Evolutionary conservation across 805 yeast species (phyloP).

Genomic region (Groenewaldozyma salmanticensis): DNA sequence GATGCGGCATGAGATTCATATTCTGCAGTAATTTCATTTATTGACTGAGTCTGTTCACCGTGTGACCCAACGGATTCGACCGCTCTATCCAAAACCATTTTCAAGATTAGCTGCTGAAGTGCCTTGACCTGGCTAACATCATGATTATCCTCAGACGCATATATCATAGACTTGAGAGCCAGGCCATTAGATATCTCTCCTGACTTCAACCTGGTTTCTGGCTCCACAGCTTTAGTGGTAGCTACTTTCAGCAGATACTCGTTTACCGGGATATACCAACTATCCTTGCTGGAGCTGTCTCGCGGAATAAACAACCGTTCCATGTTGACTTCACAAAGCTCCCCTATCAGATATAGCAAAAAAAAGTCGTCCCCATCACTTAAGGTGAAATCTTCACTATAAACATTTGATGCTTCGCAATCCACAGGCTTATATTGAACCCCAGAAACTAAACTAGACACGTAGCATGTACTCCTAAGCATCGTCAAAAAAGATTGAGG

Average conservation of each 20-base stretch:
- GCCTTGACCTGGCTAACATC: background rate
- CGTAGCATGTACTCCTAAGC: constrained; percentile 27
- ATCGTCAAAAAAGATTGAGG: constrained; percentile 41
- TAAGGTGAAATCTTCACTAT: background rate
- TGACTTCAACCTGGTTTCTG: constrained; percentile 39
- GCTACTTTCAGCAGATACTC: constrained; percentile 38
- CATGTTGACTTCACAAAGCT: constrained; percentile 43
- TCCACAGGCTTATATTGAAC: constrained; percentile 1
- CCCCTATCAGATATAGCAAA: constrained; percentile 44
- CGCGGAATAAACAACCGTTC: constrained; percentile 31
- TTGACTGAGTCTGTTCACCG: background rate
- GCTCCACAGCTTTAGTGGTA: constrained; percentile 33
- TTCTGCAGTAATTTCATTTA: constrained; percentile 34
- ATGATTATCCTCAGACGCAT: background rate
- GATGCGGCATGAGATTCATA: constrained; percentile 56
- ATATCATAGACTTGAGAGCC: background rate
- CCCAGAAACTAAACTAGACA: constrained; percentile 5
- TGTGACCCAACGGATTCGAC: background rate
- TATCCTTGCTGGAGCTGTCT: constrained; percentile 25
- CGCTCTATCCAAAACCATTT: background rate
- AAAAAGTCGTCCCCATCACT: constrained; percentile 24
- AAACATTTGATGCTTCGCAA: background rate
- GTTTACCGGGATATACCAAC: constrained; percentile 39
- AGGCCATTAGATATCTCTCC: constrained; percentile 31
- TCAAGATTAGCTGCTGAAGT: background rate